Conservation (phyloP, 2,329 filamentous ascomycete species). For the Neonectria hederae region DNA sequence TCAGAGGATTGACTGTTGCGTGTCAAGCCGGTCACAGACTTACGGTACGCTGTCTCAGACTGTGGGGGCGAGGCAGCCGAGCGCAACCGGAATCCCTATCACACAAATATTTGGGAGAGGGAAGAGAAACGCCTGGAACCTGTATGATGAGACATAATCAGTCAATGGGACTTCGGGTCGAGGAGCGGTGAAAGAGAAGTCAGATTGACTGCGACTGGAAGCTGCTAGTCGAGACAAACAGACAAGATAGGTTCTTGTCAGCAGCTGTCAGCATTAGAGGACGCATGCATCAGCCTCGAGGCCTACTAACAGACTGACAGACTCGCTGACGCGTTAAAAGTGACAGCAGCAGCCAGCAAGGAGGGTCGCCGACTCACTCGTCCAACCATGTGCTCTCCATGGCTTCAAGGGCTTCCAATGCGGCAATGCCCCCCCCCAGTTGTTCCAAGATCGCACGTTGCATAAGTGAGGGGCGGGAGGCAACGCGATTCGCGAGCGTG, state of each 20-base stretch:
- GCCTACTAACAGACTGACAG: not conserved
- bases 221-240: not conserved
- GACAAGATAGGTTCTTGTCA: not conserved
- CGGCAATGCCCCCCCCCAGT: not conserved
- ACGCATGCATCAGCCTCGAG: not conserved
- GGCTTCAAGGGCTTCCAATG: not conserved
- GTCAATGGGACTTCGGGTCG: slow-evolving; percentile 1
- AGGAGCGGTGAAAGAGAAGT: slow-evolving; percentile 9
- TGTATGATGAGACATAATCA: slow-evolving; percentile 10
- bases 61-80: not conserved
- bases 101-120: not conserved
- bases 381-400: not conserved
- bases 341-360: not conserved
- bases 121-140: slow-evolving; percentile 1
- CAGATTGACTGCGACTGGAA: slow-evolving; percentile 6
- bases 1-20: not conserved
- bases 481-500: slow-evolving; percentile 18
- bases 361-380: not conserved
- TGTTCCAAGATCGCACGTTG: slow-evolving; percentile 11
- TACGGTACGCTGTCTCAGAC: slow-evolving; percentile 11
- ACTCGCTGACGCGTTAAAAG: not conserved
- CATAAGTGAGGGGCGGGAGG: slow-evolving; percentile 24
- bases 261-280: not conserved
- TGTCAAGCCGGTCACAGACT: not conserved
- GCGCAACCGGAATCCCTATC: not conserved